Conservation (phyloP, 176 grass and related monocot genomes). For the Cymbopogon citratus region DNA sequence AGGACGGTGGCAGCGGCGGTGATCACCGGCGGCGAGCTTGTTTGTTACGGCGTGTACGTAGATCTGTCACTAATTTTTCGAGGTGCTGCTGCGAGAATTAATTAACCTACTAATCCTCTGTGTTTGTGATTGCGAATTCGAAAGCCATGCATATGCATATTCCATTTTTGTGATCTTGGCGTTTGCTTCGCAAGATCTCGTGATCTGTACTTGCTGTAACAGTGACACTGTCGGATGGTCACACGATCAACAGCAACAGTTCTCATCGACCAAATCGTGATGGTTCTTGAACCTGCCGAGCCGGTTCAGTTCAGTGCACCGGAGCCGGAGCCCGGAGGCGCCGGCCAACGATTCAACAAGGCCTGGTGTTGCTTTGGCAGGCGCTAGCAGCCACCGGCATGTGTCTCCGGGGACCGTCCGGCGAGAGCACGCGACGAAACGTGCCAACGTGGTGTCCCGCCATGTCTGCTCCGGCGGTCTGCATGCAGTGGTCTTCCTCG, state of each 20-base stretch:
- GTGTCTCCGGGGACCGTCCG: not conserved
- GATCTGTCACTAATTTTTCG: constrained; percentile 49
- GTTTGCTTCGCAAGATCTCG: not conserved
- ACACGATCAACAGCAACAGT: not conserved
- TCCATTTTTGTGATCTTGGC: not conserved
- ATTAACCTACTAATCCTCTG: constrained; percentile 5
- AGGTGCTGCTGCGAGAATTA: not conserved
- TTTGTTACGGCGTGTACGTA: constrained; percentile 3
- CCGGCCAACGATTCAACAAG: not conserved
- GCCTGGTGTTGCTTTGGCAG: not conserved
- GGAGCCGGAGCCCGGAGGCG: too few species aligned
- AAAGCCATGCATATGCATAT: not conserved
- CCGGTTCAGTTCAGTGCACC: not conserved
- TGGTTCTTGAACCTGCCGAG: not conserved
- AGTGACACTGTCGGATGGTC: not conserved
- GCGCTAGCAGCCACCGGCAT: not conserved
- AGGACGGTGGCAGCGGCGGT: not conserved
- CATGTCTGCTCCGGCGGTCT: not conserved
- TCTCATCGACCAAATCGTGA: not conserved
- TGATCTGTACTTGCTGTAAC: not conserved
- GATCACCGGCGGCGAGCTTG: not conserved
- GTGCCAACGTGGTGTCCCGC: not conserved
- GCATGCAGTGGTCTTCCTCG: not conserved
- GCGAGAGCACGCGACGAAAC: not conserved
- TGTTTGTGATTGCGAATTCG: not conserved